Evolutionary conservation across 768 basidiomycete species (phyloP), one percentile per base, ranked within the genome.

Genomic region (Goffeauzyma gilvescens): DNA sequence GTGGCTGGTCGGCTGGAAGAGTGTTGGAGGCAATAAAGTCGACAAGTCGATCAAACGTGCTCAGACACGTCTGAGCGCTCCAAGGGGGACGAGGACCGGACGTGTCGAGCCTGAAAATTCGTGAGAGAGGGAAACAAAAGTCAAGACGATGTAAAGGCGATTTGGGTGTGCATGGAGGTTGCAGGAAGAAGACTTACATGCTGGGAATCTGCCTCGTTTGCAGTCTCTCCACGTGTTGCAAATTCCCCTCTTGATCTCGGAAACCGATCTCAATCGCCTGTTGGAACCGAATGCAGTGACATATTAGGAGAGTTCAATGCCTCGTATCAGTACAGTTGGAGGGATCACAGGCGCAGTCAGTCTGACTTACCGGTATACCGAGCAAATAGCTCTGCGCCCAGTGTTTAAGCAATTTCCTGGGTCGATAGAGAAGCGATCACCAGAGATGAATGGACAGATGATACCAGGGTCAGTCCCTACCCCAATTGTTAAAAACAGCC

Each of bases 321-420:
- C n/a, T n/a, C n/a, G 14, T n/a, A 44, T 41, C 25, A 52, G 39
- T 25, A 31, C 15, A 17, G 4, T 15, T 15, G 20, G 22, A 15
- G 40, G 24, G 7, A 17, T 30, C 24, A 9, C n/a, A 14, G 23
- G 5, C 6, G 38, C 8, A 21, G 14, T 14, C 27, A 10, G 14
- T 25, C 14, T 9, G 31, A 45, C 56, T 44, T 25, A 60, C 59
- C 5, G 64, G 62, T 14, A 64, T 50, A 14, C 61, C 61, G 4
- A 65, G 43, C n/a, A 65, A 42, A 46, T 55, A 63, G n/a, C 55
- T 59, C 24, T 65, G 64, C 6, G 64, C 64, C 64, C 64, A 65
- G 39, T 64, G 62, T 38, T 64, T 64, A 30, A 65, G 54, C 33
- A 65, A 38, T 38, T 65, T 65, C 24, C 61, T 60, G 38, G n/a